These are phyloP conservation scores for Ascomycota sp. DNA, from an alignment of 2,329 filamentous ascomycete species.

Conservation along the genomic window DNA sequence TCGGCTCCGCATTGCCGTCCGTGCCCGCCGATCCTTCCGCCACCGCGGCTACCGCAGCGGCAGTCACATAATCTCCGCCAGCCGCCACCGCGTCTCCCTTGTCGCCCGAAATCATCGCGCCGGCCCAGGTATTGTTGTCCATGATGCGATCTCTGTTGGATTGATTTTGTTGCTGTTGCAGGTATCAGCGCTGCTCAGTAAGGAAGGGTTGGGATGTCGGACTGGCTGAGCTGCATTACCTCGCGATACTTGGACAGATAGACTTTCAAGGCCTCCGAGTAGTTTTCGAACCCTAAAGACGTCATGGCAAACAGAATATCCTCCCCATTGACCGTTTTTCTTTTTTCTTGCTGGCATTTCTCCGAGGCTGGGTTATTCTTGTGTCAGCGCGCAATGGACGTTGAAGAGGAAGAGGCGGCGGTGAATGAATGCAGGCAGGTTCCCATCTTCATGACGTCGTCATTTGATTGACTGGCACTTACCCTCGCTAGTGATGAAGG, in stretches of 20 bases:
- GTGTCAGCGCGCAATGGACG: background rate
- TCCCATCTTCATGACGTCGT: background rate
- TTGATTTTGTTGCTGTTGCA: slow-evolving; percentile 19
- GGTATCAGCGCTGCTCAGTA: slow-evolving; percentile 2
- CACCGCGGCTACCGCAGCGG: slow-evolving; percentile 15
- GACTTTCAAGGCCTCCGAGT: slow-evolving; percentile 92
- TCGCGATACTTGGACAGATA: slow-evolving; percentile 95
- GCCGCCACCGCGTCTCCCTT: slow-evolving; percentile 11
- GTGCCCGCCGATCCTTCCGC: slow-evolving; percentile 18
- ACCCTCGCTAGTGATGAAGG: slow-evolving; percentile 99
- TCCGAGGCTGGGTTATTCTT: slow-evolving; percentile 54
- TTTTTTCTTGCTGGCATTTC: slow-evolving; percentile 98
- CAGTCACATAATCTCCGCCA: slow-evolving; percentile 19
- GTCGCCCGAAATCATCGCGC: slow-evolving; percentile 12
- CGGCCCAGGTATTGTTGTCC: slow-evolving; percentile 14
- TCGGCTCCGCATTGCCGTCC: slow-evolving; percentile 19
- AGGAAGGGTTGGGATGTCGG: no score
- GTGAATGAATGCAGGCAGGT: background rate
- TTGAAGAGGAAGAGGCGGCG: background rate
- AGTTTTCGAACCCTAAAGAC: slow-evolving; percentile 95
- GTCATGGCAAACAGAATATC: slow-evolving; percentile 99
- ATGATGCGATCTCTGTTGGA: slow-evolving; percentile 18
- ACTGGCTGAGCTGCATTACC: no score
- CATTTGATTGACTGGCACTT: no score
- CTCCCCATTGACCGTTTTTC: slow-evolving; percentile 97